Base-by-base conservation (phyloP, 2,329 filamentous ascomycete genomes). In the Alternaria ventricosa region DNA sequence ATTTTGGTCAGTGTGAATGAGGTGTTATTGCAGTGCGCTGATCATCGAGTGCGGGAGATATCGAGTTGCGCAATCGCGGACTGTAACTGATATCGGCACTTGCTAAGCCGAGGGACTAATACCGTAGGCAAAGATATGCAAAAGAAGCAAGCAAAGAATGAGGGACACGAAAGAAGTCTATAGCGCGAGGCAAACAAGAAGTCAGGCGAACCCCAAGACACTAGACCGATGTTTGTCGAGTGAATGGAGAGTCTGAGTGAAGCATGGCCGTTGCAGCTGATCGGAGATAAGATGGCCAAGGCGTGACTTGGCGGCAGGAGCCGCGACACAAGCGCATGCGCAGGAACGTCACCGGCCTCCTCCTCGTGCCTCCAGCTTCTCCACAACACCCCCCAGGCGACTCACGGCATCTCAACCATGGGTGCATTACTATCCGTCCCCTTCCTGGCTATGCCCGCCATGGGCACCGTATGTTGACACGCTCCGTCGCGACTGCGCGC, bases 341-440 rank as follows among this genome's bases (percentile, higher is more conserved):
- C 65, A 57, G 55, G 44, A 63, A 71, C 67, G 68, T 72, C 66
- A 63, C 64, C 57, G 63, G 67, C 60, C 36, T 63, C 49, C 18
- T 54, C 65, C 56, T 61, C 65, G 64, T 64, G 53, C 63, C 60
- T 63, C 50, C 56, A 55, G 49, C 53, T 63, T 63, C 55, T 63
- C 60, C 56, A 60, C 60, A 60, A 55, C 62, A 53, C 59, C 46
- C 64, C 60, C 33, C 46, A 58, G 55, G 51, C 53, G 55, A 43
- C 59, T 41, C 49, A 23, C 56, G 36, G 28, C 60, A 71, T 63
- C 70, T 57, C 72, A 66, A 75, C 61, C 57, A 99, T 99, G 96
- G 96, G 96, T 77, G 95, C 93, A 71, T 84, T 97, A 75, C 87
- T 99, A 59, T 97, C 95, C 66, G 81, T 99, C 66, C 96, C 96